A percentile compares a stretch with the other conserved stretches of the same genome.
phyloP scores from a whole-genome alignment of 1,284 basidiomycete species.

The Hemileia vastatrix region DNA sequence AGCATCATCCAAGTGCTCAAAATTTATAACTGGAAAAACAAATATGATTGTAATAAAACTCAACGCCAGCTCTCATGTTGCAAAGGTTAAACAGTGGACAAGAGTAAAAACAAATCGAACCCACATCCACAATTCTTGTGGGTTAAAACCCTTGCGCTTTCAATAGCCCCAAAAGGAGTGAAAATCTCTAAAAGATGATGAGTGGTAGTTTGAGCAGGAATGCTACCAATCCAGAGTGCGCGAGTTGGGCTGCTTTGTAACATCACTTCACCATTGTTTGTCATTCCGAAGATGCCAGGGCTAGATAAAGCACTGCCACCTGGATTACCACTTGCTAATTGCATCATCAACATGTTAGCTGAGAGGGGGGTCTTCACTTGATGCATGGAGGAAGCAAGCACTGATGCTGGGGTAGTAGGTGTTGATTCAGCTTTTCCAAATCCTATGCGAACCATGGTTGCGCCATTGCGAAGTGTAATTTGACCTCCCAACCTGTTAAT shows the following conservation, averaged over 20 bases:
- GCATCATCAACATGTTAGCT: constrained; percentile 49
- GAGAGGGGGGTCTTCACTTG: constrained; percentile 44
- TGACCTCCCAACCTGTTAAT: constrained; percentile 86
- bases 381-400: constrained; percentile 51
- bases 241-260: constrained; percentile 63
- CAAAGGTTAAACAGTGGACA: constrained; percentile 1
- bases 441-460: constrained; percentile 87
- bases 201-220: constrained; percentile 83
- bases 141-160: constrained; percentile 85
- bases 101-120: constrained; percentile 40
- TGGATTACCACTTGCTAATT: constrained; percentile 30
- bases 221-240: constrained; percentile 90
- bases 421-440: constrained; percentile 95
- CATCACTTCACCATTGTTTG: constrained; percentile 20
- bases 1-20: constrained; percentile 91
- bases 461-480: constrained; percentile 75
- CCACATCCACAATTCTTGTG: constrained; percentile 92
- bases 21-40: constrained; percentile 63
- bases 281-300: constrained; percentile 9
- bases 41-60: too few species aligned
- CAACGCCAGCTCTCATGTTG: neutral
- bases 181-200: constrained; percentile 80
- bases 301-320: constrained; percentile 18
- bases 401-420: constrained; percentile 70
- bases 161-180: constrained; percentile 91